Conservation (phyloP, 441 rosid genomes). For the Manihot esculenta region DNA sequence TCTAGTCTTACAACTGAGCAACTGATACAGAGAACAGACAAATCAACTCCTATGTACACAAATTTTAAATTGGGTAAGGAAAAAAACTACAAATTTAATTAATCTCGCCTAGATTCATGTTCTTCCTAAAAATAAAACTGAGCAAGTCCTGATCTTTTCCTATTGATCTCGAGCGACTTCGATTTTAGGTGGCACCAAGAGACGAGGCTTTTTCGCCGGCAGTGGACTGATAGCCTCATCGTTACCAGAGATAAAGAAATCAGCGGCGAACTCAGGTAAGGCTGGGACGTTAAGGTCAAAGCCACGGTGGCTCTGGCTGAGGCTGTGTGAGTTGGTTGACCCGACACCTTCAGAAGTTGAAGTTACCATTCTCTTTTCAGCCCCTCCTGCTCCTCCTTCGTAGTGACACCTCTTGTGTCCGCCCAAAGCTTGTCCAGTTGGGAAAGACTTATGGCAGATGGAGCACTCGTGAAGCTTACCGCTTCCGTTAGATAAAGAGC, state of each 20-base stretch:
- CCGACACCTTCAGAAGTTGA: constrained; percentile 59
- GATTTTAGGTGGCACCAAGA: constrained; percentile 27
- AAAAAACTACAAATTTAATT: background rate
- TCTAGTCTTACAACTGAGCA: constrained; percentile 5
- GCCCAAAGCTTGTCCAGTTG: constrained; percentile 84
- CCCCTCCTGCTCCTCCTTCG: constrained; percentile 53
- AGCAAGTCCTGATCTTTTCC: background rate
- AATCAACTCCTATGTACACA: constrained; percentile 26
- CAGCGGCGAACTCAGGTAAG: constrained; percentile 48
- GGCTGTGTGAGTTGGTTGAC: constrained; percentile 35
- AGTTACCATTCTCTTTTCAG: constrained; percentile 33
- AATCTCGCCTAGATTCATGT: constrained; percentile 11
- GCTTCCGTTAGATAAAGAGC: constrained; percentile 21
- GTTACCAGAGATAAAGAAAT: constrained; percentile 51
- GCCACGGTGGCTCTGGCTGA: constrained; percentile 40
- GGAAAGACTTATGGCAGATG: constrained; percentile 63
- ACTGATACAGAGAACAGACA: constrained; percentile 13
- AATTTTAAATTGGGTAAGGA: too few species aligned
- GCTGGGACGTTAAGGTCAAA: constrained; percentile 62
- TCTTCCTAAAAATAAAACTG: constrained; percentile 20
- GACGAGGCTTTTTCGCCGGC: constrained; percentile 61
- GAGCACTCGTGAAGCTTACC: constrained; percentile 74
- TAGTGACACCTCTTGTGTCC: constrained; percentile 90
- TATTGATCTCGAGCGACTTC: constrained; percentile 27
- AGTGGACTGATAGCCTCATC: constrained; percentile 85